Percentiles rank a stretch among this genome's conserved stretches.
phyloP scores from a whole-genome alignment of 306 rosid species.

The Cucurbita pepo region DNA sequence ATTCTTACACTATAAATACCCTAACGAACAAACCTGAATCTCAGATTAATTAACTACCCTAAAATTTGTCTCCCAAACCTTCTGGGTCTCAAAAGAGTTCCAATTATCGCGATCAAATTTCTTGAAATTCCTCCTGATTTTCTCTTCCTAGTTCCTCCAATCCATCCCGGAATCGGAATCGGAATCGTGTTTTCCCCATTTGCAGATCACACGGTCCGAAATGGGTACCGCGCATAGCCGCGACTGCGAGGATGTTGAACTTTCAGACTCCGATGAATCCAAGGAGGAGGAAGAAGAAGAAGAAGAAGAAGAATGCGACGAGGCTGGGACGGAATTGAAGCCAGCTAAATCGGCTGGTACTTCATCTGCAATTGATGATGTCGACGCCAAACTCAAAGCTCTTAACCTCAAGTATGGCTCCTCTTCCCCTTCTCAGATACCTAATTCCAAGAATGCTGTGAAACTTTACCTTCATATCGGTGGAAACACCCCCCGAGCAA shows the following conservation, averaged over 20 bases:
- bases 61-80: background rate
- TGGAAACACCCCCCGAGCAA: slow-evolving; percentile 64
- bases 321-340: slow-evolving; percentile 5
- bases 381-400: slow-evolving; percentile 58
- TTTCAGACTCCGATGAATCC: slow-evolving; percentile 40
- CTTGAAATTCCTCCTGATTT: background rate
- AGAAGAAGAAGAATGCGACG: slow-evolving; percentile 17
- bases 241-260: slow-evolving; percentile 66
- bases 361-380: slow-evolving; percentile 24
- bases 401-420: slow-evolving; percentile 54
- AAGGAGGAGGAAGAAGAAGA: slow-evolving; percentile 26
- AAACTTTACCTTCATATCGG: slow-evolving; percentile 89
- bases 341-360: slow-evolving; percentile 10
- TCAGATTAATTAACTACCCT: background rate
- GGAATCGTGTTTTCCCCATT: background rate
- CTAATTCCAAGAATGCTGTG: slow-evolving; percentile 37
- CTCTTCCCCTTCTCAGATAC: slow-evolving; percentile 12
- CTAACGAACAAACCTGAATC: background rate
- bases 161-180: background rate
- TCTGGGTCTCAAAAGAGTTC: background rate
- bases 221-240: slow-evolving; percentile 85
- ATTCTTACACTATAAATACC: background rate
- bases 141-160: background rate
- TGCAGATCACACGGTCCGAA: background rate
- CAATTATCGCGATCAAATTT: background rate